Percentiles rank a stretch among this genome's conserved stretches.
Conservation (phyloP, 2,329 filamentous ascomycete genomes). For the Aureobasidium subglaciale region DNA sequence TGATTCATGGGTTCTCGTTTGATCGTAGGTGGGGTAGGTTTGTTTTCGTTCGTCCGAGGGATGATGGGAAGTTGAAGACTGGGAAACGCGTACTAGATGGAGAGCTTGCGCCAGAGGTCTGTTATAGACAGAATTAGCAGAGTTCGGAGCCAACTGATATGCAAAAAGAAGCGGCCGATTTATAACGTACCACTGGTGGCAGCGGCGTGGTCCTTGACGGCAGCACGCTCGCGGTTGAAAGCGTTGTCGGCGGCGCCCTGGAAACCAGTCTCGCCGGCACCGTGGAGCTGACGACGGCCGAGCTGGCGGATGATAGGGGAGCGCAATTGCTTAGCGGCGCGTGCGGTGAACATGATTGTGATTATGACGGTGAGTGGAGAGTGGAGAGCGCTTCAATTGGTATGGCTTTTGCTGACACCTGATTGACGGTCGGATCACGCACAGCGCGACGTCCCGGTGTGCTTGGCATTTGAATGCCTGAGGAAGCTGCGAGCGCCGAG, state of each 20-base stretch:
- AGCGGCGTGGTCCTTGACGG: constrained; percentile 84
- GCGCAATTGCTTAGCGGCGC: constrained; percentile 16
- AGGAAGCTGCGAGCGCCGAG: neutral
- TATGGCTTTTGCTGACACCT: constrained; percentile 7
- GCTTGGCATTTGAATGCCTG: neutral
- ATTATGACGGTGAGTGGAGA: neutral
- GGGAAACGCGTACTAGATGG: constrained; percentile 64
- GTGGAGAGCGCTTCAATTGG: neutral
- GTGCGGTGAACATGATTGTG: constrained; percentile 17
- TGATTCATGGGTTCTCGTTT: neutral
- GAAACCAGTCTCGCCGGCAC: constrained; percentile 31
- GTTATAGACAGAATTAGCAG: constrained; percentile 13
- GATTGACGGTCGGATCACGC: neutral
- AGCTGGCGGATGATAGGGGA: constrained; percentile 26
- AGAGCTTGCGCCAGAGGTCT: constrained; percentile 96
- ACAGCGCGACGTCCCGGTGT: neutral
- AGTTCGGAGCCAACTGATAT: neutral
- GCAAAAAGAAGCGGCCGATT: neutral
- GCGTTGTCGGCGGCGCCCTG: constrained; percentile 67
- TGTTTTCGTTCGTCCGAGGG: neutral
- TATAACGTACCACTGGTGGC: constrained; percentile 67
- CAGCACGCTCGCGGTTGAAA: constrained; percentile 86
- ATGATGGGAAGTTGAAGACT: neutral
- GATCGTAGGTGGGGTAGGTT: constrained; percentile 14
- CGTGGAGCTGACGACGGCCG: constrained; percentile 18